A percentile compares a stretch with the other conserved stretches of the same genome.
Evolutionary conservation across 306 rosid species (phyloP).

Genomic region (Rosa rugosa): DNA sequence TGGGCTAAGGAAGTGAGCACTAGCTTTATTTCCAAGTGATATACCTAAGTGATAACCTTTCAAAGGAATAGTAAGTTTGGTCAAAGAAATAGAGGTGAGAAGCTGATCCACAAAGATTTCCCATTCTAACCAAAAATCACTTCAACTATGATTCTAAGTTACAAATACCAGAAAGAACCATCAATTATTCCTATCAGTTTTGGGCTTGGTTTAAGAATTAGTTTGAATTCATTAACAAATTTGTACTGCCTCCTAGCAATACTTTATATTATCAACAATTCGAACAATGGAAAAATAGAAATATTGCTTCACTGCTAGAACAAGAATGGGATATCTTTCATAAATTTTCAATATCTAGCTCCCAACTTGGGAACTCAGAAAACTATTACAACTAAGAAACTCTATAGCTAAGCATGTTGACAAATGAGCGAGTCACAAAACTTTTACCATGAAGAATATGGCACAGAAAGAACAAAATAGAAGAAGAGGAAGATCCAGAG

Average conservation of each 20-base stretch:
- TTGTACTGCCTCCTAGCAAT: not conserved
- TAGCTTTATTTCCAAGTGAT: not conserved
- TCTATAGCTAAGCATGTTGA: not conserved
- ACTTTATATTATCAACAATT: not conserved
- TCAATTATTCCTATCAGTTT: not conserved
- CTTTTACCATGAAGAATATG: not conserved
- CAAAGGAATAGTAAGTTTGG: not conserved
- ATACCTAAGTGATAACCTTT: not conserved
- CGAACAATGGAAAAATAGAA: not conserved
- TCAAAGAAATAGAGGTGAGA: not conserved
- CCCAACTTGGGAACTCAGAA: not conserved
- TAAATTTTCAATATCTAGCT: not conserved
- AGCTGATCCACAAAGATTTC: not conserved
- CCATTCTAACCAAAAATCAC: not conserved
- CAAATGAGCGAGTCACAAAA: not conserved
- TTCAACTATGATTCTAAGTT: not conserved
- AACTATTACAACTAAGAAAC: slow-evolving; percentile 1
- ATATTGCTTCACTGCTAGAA: slow-evolving; percentile 1
- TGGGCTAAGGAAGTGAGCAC: not conserved
- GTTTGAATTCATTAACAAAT: not conserved
- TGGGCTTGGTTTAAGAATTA: not conserved
- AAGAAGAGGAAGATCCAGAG: slow-evolving; percentile 3
- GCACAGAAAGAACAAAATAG: slow-evolving; percentile 5
- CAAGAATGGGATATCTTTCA: not conserved
- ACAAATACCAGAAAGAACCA: not conserved